phyloP scores from a whole-genome alignment of 1,284 basidiomycete species.

The Cutaneotrichosporon cutaneum region DNA sequence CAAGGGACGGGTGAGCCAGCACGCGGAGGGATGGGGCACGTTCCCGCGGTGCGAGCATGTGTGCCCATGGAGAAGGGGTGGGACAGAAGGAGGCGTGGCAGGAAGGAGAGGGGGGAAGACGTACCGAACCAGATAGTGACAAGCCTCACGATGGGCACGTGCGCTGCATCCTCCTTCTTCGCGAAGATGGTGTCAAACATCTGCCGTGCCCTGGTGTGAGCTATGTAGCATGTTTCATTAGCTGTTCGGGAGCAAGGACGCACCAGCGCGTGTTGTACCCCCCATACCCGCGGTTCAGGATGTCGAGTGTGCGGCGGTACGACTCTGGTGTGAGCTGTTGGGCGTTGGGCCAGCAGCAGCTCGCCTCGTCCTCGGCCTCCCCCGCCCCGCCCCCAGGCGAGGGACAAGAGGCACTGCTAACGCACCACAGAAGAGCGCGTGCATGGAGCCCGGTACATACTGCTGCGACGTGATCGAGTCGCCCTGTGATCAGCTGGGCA shows the following conservation, averaged over 20 bases:
- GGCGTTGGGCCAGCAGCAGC: neutral
- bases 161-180: slow-evolving; percentile 25
- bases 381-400: neutral
- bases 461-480: slow-evolving; percentile 34
- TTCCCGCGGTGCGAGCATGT: too few species aligned
- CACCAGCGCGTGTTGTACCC: slow-evolving; percentile 40
- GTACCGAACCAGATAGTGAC: slow-evolving; percentile 46
- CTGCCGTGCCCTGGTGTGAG: slow-evolving; percentile 10
- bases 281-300: slow-evolving; percentile 41
- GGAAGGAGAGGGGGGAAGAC: slow-evolving; percentile 6
- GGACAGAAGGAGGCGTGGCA: too few species aligned
- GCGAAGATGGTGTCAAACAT: slow-evolving; percentile 29
- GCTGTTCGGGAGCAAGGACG: slow-evolving; percentile 1
- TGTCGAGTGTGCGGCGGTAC: slow-evolving; percentile 39
- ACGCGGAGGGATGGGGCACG: too few species aligned
- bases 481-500: slow-evolving; percentile 25
- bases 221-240: neutral
- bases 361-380: neutral
- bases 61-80: too few species aligned
- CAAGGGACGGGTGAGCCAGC: too few species aligned
- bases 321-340: slow-evolving; percentile 25
- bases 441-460: slow-evolving; percentile 23
- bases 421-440: slow-evolving; percentile 25
- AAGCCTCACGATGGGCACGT: slow-evolving; percentile 29
- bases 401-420: neutral